These are phyloP conservation scores for Lathyrus sativus DNA, from an alignment of 306 rosid species.

Conservation along the genomic window DNA sequence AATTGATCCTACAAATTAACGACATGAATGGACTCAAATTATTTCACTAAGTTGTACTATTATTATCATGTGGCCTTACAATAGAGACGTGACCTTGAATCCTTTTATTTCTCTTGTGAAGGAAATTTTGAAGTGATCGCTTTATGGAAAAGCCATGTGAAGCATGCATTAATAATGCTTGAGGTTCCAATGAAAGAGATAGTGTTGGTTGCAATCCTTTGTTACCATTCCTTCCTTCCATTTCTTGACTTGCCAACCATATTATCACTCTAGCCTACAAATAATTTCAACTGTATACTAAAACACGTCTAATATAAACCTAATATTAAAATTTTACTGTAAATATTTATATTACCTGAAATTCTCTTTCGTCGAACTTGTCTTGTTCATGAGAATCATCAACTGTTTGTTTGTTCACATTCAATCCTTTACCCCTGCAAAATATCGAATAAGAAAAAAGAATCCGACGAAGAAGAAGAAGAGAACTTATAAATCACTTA, in stretches of 20 bases:
- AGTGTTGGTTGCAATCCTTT: constrained; percentile 5
- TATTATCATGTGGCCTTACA: neutral
- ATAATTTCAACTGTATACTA: neutral
- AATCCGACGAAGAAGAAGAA: neutral
- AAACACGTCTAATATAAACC: no score
- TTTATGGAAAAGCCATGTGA: constrained; percentile 37
- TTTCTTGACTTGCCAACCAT: constrained; percentile 44
- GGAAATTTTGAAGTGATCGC: constrained; percentile 42
- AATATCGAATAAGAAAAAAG: constrained; percentile 8
- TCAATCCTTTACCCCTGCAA: constrained; percentile 32
- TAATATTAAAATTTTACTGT: no score
- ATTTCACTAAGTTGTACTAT: neutral
- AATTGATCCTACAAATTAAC: neutral
- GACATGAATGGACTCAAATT: neutral
- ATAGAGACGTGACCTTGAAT: constrained; percentile 25
- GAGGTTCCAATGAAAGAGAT: constrained; percentile 32
- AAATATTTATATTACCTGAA: constrained; percentile 38
- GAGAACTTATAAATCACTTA: neutral
- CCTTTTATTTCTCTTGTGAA: constrained; percentile 45
- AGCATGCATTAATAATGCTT: constrained; percentile 33
- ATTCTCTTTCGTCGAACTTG: constrained; percentile 30
- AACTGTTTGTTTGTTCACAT: constrained; percentile 9
- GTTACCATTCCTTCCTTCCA: constrained; percentile 26
- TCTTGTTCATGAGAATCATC: constrained; percentile 2
- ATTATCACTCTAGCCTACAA: constrained; percentile 46